Percentiles rank a stretch among this genome's conserved stretches.
phyloP scores from a whole-genome alignment of 257 asterid genomes.

The Solanum pimpinellifolium region DNA sequence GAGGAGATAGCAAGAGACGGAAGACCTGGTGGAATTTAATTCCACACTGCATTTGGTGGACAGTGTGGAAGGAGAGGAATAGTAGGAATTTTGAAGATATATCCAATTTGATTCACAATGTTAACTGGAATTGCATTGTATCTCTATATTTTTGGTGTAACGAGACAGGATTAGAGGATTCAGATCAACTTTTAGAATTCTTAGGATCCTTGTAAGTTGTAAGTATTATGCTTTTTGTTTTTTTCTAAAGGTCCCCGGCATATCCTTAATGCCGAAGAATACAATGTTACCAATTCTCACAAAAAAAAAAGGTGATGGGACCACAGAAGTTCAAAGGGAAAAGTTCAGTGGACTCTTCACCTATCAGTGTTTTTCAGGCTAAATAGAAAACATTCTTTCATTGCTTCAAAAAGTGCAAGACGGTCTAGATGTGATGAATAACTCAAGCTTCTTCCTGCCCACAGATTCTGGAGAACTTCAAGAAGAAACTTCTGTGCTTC shows the following conservation, averaged over 20 bases:
- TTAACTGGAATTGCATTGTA: neutral
- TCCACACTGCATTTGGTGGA: neutral
- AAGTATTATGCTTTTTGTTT: neutral
- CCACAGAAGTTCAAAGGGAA: neutral
- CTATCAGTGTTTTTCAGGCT: constrained; percentile 65
- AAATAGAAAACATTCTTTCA: constrained; percentile 83
- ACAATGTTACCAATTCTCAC: neutral
- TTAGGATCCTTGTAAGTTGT: neutral
- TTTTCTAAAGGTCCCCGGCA: neutral
- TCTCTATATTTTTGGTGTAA: neutral
- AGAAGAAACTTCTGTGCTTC: constrained; percentile 61
- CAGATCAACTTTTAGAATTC: neutral
- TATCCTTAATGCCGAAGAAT: neutral
- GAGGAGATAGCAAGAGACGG: neutral
- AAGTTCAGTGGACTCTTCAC: constrained; percentile 23
- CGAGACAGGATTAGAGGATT: neutral
- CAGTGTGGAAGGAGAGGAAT: neutral
- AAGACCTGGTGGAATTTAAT: neutral
- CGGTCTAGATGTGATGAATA: constrained; percentile 46
- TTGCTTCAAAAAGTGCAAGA: constrained; percentile 51
- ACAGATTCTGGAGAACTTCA: constrained; percentile 65
- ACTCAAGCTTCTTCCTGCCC: constrained; percentile 77
- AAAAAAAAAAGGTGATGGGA: neutral
- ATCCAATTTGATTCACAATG: neutral
- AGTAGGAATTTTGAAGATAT: neutral